A percentile compares a stretch with the other conserved stretches of the same genome.
Conservation (phyloP, 768 basidiomycete genomes). For the Candolleomyces aberdarensis region DNA sequence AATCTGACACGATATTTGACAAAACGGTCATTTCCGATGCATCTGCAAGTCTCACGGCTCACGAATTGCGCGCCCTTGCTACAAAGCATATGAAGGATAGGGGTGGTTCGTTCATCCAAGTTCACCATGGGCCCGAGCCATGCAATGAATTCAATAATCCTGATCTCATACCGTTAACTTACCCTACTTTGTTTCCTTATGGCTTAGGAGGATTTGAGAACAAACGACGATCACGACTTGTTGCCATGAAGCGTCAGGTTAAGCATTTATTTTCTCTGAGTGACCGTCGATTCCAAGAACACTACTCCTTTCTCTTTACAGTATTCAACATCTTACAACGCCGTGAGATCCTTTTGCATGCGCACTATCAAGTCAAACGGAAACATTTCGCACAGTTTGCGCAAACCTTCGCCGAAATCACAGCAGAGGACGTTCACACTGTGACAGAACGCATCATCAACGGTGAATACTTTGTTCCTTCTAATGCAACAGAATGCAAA, state of each 20-base stretch:
- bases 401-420: constrained; percentile 17
- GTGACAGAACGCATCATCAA: constrained; percentile 19
- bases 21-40: constrained; percentile 31
- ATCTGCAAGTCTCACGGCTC: constrained; percentile 18
- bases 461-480: constrained; percentile 15
- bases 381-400: constrained; percentile 24
- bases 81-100: constrained; percentile 27
- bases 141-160: constrained; percentile 36
- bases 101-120: constrained; percentile 21
- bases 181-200: constrained; percentile 42
- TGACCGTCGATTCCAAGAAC: constrained; percentile 32
- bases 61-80: constrained; percentile 30
- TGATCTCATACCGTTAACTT: constrained; percentile 35
- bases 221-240: constrained; percentile 11
- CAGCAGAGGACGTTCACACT: constrained; percentile 17
- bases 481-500: constrained; percentile 22
- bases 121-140: constrained; percentile 27
- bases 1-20: too few species aligned
- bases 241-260: constrained; percentile 30
- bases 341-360: constrained; percentile 25
- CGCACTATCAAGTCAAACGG: constrained; percentile 26
- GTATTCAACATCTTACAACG: constrained; percentile 41
- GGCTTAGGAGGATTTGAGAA: constrained; percentile 42
- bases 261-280: constrained; percentile 27
- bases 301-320: constrained; percentile 40